Evolutionary conservation across 495 filamentous ascomycete genomes (phyloP).

Genomic region (Xylaria acuta): DNA sequence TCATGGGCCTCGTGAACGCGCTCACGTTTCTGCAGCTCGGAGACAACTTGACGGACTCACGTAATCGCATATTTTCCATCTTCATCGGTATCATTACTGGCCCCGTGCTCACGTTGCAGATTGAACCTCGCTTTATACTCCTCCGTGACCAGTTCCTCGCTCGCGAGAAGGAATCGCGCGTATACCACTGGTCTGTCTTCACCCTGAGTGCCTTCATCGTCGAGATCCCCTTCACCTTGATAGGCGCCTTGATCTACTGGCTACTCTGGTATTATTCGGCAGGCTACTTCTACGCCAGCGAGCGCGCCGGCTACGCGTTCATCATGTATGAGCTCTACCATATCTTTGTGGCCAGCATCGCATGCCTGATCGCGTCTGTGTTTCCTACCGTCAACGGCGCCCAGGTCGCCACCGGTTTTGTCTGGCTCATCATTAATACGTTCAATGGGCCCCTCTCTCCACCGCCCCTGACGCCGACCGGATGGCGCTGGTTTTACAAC

Average conservation of each 20-base stretch:
- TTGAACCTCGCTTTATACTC: conserved; percentile 71
- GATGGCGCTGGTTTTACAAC: conserved; percentile 72
- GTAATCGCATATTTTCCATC: conserved; percentile 73
- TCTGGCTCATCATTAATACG: conserved; percentile 58
- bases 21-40: conserved; percentile 49
- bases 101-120: conserved; percentile 67
- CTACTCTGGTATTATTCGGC: conserved; percentile 77
- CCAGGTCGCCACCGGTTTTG: conserved; percentile 59
- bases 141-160: conserved; percentile 72
- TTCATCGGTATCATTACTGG: conserved; percentile 72
- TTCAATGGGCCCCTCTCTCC: conserved; percentile 65
- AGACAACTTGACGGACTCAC: neutral
- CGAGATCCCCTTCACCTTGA: conserved; percentile 74
- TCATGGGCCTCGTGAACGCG: conserved; percentile 63
- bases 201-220: conserved; percentile 71
- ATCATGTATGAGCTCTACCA: conserved; percentile 49
- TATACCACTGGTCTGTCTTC: conserved; percentile 77
- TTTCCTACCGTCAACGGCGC: conserved; percentile 62
- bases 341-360: conserved; percentile 58
- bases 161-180: conserved; percentile 71
- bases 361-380: conserved; percentile 59
- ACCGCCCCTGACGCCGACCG: conserved; percentile 55
- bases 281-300: conserved; percentile 62
- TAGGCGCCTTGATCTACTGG: conserved; percentile 68
- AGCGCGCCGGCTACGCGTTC: conserved; percentile 42